Conservation (phyloP, 2,329 filamentous ascomycete species). For the Cladophialophora psammophila region DNA sequence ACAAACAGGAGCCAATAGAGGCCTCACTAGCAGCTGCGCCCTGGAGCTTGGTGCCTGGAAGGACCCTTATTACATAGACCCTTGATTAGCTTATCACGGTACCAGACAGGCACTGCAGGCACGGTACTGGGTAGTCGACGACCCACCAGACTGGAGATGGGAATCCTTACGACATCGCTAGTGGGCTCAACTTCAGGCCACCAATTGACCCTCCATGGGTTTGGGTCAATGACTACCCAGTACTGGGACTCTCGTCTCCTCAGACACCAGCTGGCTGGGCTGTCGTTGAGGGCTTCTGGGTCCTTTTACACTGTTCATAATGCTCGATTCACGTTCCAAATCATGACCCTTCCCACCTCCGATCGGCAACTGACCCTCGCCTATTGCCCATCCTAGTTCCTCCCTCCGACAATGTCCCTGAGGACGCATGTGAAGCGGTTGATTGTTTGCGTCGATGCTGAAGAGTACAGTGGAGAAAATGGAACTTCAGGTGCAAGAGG, state of each 20-base stretch:
- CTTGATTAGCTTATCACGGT: background rate
- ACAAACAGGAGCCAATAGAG: background rate
- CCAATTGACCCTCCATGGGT: background rate
- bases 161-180: background rate
- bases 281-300: background rate
- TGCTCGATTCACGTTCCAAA: background rate
- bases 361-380: background rate
- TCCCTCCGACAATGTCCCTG: conserved; percentile 48
- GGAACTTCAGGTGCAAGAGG: conserved; percentile 24
- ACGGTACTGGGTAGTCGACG: too few relatives aligned
- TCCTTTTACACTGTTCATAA: background rate
- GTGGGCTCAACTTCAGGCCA: background rate
- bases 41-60: background rate
- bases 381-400: background rate
- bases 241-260: background rate
- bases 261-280: background rate
- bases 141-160: background rate
- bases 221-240: background rate
- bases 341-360: background rate
- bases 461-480: conserved; percentile 17
- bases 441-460: conserved; percentile 35
- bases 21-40: background rate
- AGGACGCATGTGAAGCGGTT: conserved; percentile 48
- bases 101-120: background rate
- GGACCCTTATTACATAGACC: background rate